Evolutionary conservation across 768 basidiomycete species (phyloP).

Genomic region (Auricularia sp.): DNA sequence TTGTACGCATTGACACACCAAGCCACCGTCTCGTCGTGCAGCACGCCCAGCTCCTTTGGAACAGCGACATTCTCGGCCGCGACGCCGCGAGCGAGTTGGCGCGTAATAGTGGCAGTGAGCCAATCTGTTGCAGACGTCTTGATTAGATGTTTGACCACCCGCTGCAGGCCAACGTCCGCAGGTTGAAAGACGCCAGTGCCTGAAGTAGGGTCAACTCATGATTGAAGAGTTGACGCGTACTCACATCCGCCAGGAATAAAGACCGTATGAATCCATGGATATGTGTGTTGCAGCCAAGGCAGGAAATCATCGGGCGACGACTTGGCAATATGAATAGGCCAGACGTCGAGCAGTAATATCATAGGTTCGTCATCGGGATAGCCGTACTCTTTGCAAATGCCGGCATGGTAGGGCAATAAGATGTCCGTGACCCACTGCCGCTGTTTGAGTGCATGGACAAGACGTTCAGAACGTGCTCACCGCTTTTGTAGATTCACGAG

Average conservation of each 20-base stretch:
- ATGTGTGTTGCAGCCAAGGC: slow-evolving; percentile 8
- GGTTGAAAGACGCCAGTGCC: slow-evolving; percentile 17
- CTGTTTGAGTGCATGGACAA: too few relatives aligned
- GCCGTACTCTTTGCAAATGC: background rate
- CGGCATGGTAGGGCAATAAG: background rate
- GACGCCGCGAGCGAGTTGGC: background rate
- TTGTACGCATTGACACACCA: background rate
- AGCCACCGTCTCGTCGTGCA: background rate
- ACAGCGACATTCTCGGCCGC: background rate
- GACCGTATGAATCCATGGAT: slow-evolving; percentile 14
- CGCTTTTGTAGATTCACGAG: background rate
- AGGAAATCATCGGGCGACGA: slow-evolving; percentile 11
- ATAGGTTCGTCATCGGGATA: slow-evolving; percentile 7
- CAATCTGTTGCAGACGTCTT: slow-evolving; percentile 2
- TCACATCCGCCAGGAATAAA: slow-evolving; percentile 20
- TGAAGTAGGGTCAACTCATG: background rate
- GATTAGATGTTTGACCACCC: slow-evolving; percentile 18
- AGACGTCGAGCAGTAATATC: slow-evolving; percentile 19
- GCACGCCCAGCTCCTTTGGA: background rate
- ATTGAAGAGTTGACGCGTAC: background rate
- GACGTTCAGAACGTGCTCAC: background rate
- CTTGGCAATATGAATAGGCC: too few relatives aligned
- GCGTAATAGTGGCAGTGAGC: background rate
- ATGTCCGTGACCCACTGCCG: background rate
- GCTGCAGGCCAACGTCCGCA: slow-evolving; percentile 21